Evolutionary conservation across 257 asterid genomes (phyloP), one percentile per base, ranked within the genome.

Genomic region (Parsonsia alboflavescens): DNA sequence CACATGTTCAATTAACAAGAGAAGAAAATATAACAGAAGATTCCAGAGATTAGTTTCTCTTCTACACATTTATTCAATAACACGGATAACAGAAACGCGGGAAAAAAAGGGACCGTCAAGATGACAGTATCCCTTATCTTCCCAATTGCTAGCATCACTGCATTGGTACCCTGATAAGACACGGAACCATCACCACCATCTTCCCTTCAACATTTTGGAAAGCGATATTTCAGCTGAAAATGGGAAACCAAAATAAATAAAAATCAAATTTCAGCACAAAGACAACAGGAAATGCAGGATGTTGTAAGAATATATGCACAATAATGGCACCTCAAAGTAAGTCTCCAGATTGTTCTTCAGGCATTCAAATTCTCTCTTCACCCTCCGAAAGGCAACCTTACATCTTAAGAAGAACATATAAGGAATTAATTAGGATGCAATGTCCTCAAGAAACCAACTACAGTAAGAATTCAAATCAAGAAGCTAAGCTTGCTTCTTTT

Each of bases 291-390:
- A 59, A 26, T 21, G 26, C 13, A 26, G 13, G 12, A 59, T 24
- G 30, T 0, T 2, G 42, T 16, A 28, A 59, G 66, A 22, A 59
- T 28, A 28, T 59, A 59, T 59, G 39, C 66, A 59, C n/a, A n/a
- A n/a, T 10, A 59, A 59, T 59, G 15, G 21, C 66, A 59, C 66
- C 66, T 59, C 66, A 12, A 59, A 59, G 13, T 59, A 59, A 28
- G 66, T 59, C 66, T 59, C 66, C 12, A 59, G 42, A 59, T 59
- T 59, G 66, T 59, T 26, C 66, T 59, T 59, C 19, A 59, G 42
- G 42, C 39, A 4, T 26, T 59, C 21, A 10, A 59, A 59, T 10
- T 59, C 41, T 28, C 41, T 28, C 41, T 59, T 59, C 41, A 59
- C 26, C 41, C 13, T 17, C 41, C 66, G 41, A 12, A 59, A 59